Percentiles rank a stretch among this genome's conserved stretches.
Evolutionary conservation across 345 rosid species (phyloP).

Genomic region (Salix udensis): DNA sequence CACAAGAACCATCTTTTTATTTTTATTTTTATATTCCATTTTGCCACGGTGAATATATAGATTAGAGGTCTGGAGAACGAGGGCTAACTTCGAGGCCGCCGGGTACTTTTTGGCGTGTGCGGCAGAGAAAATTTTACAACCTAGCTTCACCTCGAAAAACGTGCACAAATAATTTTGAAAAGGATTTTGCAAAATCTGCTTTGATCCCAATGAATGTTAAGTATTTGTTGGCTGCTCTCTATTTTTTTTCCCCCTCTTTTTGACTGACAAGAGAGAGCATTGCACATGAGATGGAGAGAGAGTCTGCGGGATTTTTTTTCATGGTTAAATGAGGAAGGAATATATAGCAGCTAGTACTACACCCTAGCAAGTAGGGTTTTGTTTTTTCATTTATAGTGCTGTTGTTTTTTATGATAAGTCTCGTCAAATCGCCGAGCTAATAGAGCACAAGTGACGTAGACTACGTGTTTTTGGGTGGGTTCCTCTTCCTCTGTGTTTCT

Average conservation of each 20-base stretch:
- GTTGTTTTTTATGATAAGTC: constrained; percentile 8
- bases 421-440: constrained; percentile 35
- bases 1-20: too few relatives aligned
- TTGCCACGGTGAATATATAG: too few relatives aligned
- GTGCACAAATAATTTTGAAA: background rate
- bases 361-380: too few relatives aligned
- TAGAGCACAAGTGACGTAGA: constrained; percentile 7
- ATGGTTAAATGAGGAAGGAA: background rate
- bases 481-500: too few relatives aligned
- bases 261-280: too few relatives aligned
- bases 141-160: background rate
- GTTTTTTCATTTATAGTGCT: too few relatives aligned
- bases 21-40: too few relatives aligned
- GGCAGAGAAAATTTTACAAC: background rate
- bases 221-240: background rate
- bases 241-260: too few relatives aligned
- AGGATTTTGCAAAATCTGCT: constrained; percentile 4
- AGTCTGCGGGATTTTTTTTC: background rate
- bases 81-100: constrained; percentile 38
- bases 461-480: constrained; percentile 9
- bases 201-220: constrained; percentile 1
- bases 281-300: too few relatives aligned
- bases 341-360: too few relatives aligned
- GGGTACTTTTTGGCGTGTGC: constrained; percentile 22
- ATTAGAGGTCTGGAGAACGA: too few relatives aligned